Evolutionary conservation across 2,329 filamentous ascomycete genomes (phyloP), one percentile per base, ranked within the genome.

Genomic region (Aureobasidium melanogenum): DNA sequence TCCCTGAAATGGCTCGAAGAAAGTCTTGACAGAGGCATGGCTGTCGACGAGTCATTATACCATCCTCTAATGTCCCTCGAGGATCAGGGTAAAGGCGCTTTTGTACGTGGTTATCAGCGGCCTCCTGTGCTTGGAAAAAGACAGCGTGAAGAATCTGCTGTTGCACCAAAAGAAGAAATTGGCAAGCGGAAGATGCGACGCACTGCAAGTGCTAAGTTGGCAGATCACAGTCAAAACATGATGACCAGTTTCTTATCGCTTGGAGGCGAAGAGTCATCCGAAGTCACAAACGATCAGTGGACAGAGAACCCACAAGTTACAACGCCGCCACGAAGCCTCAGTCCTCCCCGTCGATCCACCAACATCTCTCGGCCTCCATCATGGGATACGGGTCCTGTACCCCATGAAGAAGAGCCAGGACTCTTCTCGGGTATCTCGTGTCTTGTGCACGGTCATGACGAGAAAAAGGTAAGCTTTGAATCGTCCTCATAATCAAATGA

Each of bases 1-100:
- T 86, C 88, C 1, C 73, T 89, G 36, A 87, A 91, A 70, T 99
- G 94, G 94, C 82, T 97, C 39, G 78, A 86, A 55, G 89, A 97
- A 69, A 93, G 89, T 68, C 74, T 94, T 63, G 83, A 88, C 65
- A 83, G 94, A 64, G 91, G 91, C 61, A 94, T 99, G 91, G 88
- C 92, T 22, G 77, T 99, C 22, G 89, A 97, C 60, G 94, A 97
- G 72, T 75, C 79, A n/a, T 84, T 84, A 63, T 99, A 95, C 73
- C 86, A 95, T 70, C 92, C 91, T 1, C 77, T 83, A 28, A 72
- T 93, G 19, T 85, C 89, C 0, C 66, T 70, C 7, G 84, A 88
- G 65, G 80, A 91, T 69, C 88, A 91, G 69, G 94, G 93, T 0
- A 77, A 81, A 34, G 90, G 87, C 14, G 91, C 92, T 6, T 94